Base-by-base conservation (phyloP, 192 early-diverging fungal species). In the Coemansia sp. region DNA sequence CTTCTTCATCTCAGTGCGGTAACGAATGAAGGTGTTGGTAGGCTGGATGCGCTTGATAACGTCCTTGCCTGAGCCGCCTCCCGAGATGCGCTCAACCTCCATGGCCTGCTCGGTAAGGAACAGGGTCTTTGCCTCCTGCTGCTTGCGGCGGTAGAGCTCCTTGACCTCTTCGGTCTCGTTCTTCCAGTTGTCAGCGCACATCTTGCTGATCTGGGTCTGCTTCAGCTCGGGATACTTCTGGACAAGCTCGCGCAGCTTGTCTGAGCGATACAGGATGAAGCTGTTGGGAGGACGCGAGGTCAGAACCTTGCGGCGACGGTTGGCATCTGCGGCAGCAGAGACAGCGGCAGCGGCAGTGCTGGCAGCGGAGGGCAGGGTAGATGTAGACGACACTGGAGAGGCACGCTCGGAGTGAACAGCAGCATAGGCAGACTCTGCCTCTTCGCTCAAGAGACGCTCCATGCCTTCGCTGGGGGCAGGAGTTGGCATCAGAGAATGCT, bases 21-120 rank as follows among this genome's bases (percentile, higher is more conserved):
- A 85, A 51, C 79, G 70, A 66, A 85, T 83, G 48, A 85, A 85
- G 28, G 82, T 80, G 75, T 85, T 85, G 64, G 75, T 76, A 6
- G 84, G 84, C 66, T 80, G 79, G 77, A 80, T 80, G 60, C 69
- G 72, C 77, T 80, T 80, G 66, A 80, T 75, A 40, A 73, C 56
- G 65, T 52, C 66, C 72, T 80, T 80, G 77, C 69, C 68, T 1
- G 72, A 71, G 30, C 64, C 57, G 48, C 72, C 60, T 60, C 77
- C 77, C 22, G 72, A 75, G 63, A 80, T 75, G 54, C 72, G 71
- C 77, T 80, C 71, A 7, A 80, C 72, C 60, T 80, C 77, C 31
- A 72, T 67, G 25, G 77, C 77, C 60, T 80, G 77, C 72, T 80
- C 77, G 31, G 66, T 71, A 28, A 80, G 66, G 50, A 80, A 80